Base-by-base conservation (phyloP, 2,329 filamentous ascomycete species). In the Aureobasidium sp. region DNA sequence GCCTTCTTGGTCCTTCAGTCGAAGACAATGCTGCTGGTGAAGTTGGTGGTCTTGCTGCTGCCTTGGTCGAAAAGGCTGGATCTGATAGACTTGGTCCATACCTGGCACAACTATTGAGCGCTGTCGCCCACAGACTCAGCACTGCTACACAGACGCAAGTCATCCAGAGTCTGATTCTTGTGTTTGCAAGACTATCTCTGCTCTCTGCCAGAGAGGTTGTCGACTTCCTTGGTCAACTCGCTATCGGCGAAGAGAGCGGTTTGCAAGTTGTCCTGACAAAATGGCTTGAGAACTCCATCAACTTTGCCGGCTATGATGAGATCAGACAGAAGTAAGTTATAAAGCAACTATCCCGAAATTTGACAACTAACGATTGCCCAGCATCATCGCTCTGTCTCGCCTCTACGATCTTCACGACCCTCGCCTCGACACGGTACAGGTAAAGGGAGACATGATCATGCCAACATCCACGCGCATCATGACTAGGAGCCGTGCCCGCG, bases 301-400 rank as follows among this genome's bases (percentile, higher is more conserved):
- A 89, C 74, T 99, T 99, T 76, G 92, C 92, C n/a, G 94, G 94
- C 13, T 99, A 97, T 69, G 92, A 97, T 69, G 93, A 97, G 74
- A 97, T 97, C 69, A 85, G 92, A 68, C 91, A 97, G 75, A 99
- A 97, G 89, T 92, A 79, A 75, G 86, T 79, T n/a, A 1, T 34
- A 26, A 17, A 32, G 20, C 20, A 20, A 20, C 20, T 20, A 20
- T 20, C 20, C 1, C 1, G 1, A 1, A 20, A 20, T 20, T 20
- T 62, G 20, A 17, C 24, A 8, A 48, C 64, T 66, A 43, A 65
- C 39, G 9, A 24, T 29, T 10, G 1, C n/a, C 47, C 68, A 93
- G 89, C 71, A 90, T 97, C 63, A 93, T 96, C 68, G 94, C 94
- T 6, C 82, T 99, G 2, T 92, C 92, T 0, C 96, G 95, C 71